A percentile compares a stretch with the other conserved stretches of the same genome.
phyloP scores from a whole-genome alignment of 225 moss, liverwort and hornwort genomes.

The Thuidium tamariscinum region DNA sequence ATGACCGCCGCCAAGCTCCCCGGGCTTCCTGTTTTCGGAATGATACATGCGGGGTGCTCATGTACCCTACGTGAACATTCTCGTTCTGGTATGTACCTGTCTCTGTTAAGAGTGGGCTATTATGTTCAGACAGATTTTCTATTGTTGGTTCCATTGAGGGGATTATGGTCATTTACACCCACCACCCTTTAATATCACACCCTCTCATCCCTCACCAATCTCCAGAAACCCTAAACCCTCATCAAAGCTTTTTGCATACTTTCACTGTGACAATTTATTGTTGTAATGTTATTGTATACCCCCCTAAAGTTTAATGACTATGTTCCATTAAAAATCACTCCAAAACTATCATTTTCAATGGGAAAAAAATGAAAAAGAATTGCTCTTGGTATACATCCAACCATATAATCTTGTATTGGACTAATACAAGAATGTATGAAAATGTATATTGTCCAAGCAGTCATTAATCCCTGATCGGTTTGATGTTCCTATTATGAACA shows the following conservation, averaged over 20 bases:
- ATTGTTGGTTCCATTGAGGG: neutral
- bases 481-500: fast-evolving
- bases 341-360: neutral
- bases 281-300: too few species aligned
- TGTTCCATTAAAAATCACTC: neutral
- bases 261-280: neutral
- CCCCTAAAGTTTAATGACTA: too few species aligned
- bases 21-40: neutral
- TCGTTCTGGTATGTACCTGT: neutral
- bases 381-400: neutral
- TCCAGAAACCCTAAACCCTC: neutral
- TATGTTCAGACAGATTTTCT: neutral
- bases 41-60: too few species aligned
- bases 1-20: neutral
- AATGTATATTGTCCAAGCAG: too few species aligned
- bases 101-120: neutral
- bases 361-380: neutral
- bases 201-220: neutral
- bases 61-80: neutral
- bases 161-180: neutral
- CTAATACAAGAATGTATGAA: neutral
- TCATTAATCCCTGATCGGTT: fast-evolving
- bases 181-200: neutral
- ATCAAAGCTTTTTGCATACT: too few species aligned
- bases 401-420: fast-evolving